Conservation (phyloP, 768 basidiomycete species). For the Rossbeevera mucosa region DNA sequence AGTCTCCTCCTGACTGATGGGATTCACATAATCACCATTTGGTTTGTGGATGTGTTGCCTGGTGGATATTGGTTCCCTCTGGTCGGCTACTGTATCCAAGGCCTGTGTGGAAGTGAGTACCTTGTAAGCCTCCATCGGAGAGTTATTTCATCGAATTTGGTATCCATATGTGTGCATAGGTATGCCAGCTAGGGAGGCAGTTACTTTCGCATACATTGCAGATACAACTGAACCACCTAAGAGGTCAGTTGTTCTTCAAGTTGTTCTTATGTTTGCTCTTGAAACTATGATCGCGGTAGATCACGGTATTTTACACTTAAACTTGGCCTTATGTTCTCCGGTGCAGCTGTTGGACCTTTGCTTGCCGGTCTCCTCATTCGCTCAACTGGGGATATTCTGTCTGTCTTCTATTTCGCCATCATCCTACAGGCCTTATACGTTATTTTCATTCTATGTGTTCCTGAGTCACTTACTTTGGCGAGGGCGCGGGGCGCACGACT, state of each 20-base stretch:
- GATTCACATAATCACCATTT: conserved; percentile 62
- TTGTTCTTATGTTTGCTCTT: not conserved
- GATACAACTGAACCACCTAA: conserved; percentile 55
- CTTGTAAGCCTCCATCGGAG: not conserved
- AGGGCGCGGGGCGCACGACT: conserved; percentile 34
- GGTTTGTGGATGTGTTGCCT: conserved; percentile 56
- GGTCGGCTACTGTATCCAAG: conserved; percentile 61
- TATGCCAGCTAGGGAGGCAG: conserved; percentile 44
- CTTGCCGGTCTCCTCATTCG: conserved; percentile 64
- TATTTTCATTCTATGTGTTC: conserved; percentile 53
- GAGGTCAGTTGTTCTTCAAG: conserved; percentile 38
- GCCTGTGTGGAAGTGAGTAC: conserved; percentile 62
- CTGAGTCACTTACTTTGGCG: conserved; percentile 66
- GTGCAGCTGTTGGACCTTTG: conserved; percentile 75
- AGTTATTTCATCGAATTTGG: not conserved
- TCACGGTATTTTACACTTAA: conserved; percentile 61
- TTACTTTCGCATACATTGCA: conserved; percentile 61
- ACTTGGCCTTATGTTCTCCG: conserved; percentile 64
- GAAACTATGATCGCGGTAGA: conserved; percentile 31
- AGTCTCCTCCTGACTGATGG: conserved; percentile 62
- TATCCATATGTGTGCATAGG: conserved; percentile 36
- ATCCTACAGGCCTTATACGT: conserved; percentile 47
- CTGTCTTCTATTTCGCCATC: conserved; percentile 68
- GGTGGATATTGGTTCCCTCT: conserved; percentile 81
- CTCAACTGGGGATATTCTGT: conserved; percentile 47